These are phyloP conservation scores for Penicillium sp. DNA, from an alignment of 2,329 filamentous ascomycete species.

Conservation along the genomic window DNA sequence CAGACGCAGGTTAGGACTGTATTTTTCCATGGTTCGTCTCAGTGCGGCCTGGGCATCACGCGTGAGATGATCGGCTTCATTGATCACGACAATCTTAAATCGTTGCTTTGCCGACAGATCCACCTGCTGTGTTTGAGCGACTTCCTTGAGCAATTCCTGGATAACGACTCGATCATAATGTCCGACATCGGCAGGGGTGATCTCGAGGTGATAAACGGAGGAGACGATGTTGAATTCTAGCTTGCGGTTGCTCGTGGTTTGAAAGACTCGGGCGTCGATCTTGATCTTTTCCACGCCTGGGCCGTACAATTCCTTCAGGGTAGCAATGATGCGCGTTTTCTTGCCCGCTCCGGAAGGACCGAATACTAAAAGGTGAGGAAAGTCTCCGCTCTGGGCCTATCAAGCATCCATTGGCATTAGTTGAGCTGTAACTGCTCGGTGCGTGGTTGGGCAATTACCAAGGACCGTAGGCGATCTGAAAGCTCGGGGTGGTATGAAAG, in stretches of 20 bases:
- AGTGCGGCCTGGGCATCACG: constrained; percentile 94
- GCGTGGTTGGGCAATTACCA: constrained; percentile 60
- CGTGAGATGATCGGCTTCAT: constrained; percentile 93
- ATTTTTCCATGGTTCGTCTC: constrained; percentile 98
- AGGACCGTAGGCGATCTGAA: constrained; percentile 80
- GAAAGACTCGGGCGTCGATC: constrained; percentile 95
- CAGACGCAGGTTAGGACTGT: constrained; percentile 89
- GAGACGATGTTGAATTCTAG: constrained; percentile 99
- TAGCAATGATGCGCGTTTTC: constrained; percentile 95
- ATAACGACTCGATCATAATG: constrained; percentile 96
- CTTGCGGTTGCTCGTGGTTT: constrained; percentile 93
- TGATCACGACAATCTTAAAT: constrained; percentile 99
- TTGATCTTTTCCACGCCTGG: constrained; percentile 99
- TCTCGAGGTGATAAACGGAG: constrained; percentile 96
- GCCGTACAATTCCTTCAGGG: constrained; percentile 91
- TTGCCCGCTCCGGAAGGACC: constrained; percentile 96
- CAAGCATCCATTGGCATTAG: constrained; percentile 8
- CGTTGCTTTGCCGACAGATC: constrained; percentile 85
- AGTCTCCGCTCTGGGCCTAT: constrained; percentile 94
- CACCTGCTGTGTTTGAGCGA: constrained; percentile 99
- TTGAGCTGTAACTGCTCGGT: neutral
- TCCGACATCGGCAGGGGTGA: constrained; percentile 94
- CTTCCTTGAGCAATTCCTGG: constrained; percentile 94
- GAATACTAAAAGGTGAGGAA: constrained; percentile 96
- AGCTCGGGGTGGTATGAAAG: constrained; percentile 89